Evolutionary conservation across 768 basidiomycete genomes (phyloP), one percentile per base, ranked within the genome.

Genomic region (Rickenella mellea): DNA sequence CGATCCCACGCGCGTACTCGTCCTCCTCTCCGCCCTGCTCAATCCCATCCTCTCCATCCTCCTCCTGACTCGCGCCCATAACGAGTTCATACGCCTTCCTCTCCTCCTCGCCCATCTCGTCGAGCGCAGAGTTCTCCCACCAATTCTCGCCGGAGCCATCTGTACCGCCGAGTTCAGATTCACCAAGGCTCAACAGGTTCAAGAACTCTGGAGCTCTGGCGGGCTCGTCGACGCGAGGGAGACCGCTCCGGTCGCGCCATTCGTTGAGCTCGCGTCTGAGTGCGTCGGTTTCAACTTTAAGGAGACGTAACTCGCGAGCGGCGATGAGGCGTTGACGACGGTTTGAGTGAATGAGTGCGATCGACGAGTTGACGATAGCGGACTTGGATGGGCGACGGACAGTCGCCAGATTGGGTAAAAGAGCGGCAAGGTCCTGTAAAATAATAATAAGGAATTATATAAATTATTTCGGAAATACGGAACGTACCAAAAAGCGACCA

Each of bases 341-440:
- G 29, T 86, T 83, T 17, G 83, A 75, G 54, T 85, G 82, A 47
- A 92, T 78, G 55, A 90, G 85, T 1, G 89, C 80, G 59, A 97
- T 96, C 33, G 84, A 87, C 26, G 86, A 90, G 63, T 96, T 96
- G 62, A 99, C 93, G 61, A 98, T 97, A 47, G 87, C 84, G 4
- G 88, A 88, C 65, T 99, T 99, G 58, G 87, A 91, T 0, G 96
- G 96, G 24, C 94, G 80, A 49, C 92, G 83, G 60, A 91, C 85
- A 55, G 87, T 77, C 9, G 85, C 84, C 43, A 96, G 79, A 56
- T 92, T 87, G 39, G 94, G 90, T 15, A 98, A 79, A 28, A 96
- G 74, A 6, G 81, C 78, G 45, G 94, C 94, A 38, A 97, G 85
- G 53, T 91, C 88, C 87, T 90, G 54, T n/a, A 29, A 20, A 32